A percentile compares a stretch with the other conserved stretches of the same genome.
These are phyloP conservation scores for Trichosporon asahii DNA, from an alignment of 1,284 basidiomycete genomes.

Conservation along the genomic window DNA sequence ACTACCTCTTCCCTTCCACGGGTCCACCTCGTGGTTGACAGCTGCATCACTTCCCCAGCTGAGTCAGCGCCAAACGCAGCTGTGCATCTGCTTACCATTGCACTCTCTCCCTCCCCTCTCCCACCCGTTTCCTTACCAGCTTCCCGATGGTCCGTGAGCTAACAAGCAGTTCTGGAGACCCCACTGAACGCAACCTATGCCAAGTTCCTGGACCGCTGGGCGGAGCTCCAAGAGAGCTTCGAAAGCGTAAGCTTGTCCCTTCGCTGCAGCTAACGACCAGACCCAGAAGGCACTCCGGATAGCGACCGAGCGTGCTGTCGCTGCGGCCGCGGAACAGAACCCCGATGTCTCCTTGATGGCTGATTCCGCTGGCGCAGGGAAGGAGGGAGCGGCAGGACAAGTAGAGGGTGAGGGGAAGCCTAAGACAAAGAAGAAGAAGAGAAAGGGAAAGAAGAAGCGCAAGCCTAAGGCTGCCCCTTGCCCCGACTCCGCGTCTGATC, in stretches of 20 bases:
- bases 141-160: not conserved
- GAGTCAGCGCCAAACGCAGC: not conserved
- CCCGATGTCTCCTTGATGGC: not conserved
- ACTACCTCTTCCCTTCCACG: too few species aligned
- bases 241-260: not conserved
- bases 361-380: not conserved
- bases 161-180: not conserved
- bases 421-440: not conserved
- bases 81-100: not conserved
- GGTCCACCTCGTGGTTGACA: too few species aligned
- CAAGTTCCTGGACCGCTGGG: not conserved
- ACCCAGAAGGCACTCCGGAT: not conserved
- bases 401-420: not conserved
- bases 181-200: not conserved
- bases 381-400: not conserved
- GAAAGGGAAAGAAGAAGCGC: not conserved
- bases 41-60: too few species aligned
- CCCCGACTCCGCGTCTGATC: too few species aligned
- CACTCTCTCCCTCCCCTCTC: too few species aligned
- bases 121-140: not conserved
- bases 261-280: not conserved
- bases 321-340: not conserved
- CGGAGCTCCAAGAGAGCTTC: not conserved
- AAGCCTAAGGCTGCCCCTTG: not conserved
- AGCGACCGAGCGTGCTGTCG: not conserved